A percentile compares a stretch with the other conserved stretches of the same genome.
Conservation (phyloP, 495 filamentous ascomycete species). For the Tirmania nivea region DNA sequence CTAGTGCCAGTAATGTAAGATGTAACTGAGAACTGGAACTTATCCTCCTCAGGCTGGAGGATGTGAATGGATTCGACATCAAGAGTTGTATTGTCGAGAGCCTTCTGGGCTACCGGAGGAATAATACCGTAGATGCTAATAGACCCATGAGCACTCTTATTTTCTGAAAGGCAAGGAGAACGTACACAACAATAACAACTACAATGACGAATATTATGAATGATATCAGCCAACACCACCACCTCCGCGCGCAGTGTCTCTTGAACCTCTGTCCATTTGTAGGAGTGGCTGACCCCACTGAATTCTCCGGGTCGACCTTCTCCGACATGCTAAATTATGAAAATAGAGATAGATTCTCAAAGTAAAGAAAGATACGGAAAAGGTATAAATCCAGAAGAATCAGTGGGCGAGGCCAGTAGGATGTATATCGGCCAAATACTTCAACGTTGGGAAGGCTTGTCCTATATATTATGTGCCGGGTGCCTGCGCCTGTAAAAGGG, state of each 20-base stretch:
- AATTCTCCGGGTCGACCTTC: too few species aligned
- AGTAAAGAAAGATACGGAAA: too few species aligned
- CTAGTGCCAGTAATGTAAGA: slow-evolving; percentile 12
- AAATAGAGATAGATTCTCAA: too few species aligned
- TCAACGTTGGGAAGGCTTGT: too few species aligned
- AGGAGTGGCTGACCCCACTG: background rate
- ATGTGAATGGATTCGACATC: slow-evolving; percentile 13
- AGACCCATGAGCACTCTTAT: background rate
- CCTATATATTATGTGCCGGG: too few species aligned
- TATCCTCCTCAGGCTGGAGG: slow-evolving; percentile 5
- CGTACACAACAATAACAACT: slow-evolving; percentile 12
- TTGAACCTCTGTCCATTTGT: background rate
- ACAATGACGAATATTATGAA: slow-evolving; percentile 11
- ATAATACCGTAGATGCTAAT: slow-evolving; percentile 15
- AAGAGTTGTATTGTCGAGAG: slow-evolving; percentile 11
- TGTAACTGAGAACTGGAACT: slow-evolving; percentile 11
- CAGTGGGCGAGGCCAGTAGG: too few species aligned
- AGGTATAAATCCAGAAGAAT: too few species aligned
- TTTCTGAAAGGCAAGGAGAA: background rate
- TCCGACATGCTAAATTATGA: too few species aligned
- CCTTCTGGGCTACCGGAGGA: slow-evolving; percentile 13
- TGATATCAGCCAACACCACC: slow-evolving; percentile 12
- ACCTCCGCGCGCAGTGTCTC: background rate
- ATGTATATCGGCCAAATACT: too few species aligned
- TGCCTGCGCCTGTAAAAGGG: too few species aligned